These are phyloP conservation scores for Fusarium veterinarium DNA, from an alignment of 2,329 filamentous ascomycete species.

Conservation along the genomic window DNA sequence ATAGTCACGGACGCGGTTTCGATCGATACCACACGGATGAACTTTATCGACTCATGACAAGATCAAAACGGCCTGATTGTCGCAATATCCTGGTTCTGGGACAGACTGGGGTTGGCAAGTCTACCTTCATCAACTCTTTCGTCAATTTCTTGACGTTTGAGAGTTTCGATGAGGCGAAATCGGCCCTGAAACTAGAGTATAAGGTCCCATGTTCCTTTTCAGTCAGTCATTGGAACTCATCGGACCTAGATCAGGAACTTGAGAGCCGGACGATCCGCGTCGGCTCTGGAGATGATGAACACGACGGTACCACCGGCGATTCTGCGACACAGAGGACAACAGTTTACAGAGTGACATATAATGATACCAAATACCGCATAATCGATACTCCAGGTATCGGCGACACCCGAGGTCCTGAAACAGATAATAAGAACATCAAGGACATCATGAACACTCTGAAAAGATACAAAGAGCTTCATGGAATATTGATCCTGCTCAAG, in stretches of 20 bases:
- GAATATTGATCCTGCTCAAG: constrained; percentile 28
- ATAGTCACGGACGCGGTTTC: constrained; percentile 40
- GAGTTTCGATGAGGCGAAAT: constrained; percentile 52
- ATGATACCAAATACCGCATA: not conserved
- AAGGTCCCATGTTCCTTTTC: constrained; percentile 33
- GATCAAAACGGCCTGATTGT: constrained; percentile 28
- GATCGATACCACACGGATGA: not conserved
- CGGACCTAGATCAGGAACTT: not conserved
- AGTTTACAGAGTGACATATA: constrained; percentile 1
- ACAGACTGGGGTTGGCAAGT: constrained; percentile 62
- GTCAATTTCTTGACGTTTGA: constrained; percentile 57
- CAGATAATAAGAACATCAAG: constrained; percentile 25
- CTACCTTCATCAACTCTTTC: constrained; percentile 61
- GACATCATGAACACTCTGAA: constrained; percentile 13
- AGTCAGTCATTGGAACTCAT: not conserved
- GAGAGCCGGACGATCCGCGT: constrained; percentile 13
- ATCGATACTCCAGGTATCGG: constrained; percentile 32
- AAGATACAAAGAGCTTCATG: constrained; percentile 25
- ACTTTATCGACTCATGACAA: not conserved
- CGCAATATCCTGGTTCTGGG: constrained; percentile 60
- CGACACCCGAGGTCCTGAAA: constrained; percentile 19
- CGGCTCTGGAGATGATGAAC: constrained; percentile 20
- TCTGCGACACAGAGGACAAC: constrained; percentile 24
- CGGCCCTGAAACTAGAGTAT: not conserved
- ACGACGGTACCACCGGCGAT: constrained; percentile 11